These are phyloP conservation scores for Botrytis fragariae DNA, from an alignment of 2,329 filamentous ascomycete species.

Conservation along the genomic window DNA sequence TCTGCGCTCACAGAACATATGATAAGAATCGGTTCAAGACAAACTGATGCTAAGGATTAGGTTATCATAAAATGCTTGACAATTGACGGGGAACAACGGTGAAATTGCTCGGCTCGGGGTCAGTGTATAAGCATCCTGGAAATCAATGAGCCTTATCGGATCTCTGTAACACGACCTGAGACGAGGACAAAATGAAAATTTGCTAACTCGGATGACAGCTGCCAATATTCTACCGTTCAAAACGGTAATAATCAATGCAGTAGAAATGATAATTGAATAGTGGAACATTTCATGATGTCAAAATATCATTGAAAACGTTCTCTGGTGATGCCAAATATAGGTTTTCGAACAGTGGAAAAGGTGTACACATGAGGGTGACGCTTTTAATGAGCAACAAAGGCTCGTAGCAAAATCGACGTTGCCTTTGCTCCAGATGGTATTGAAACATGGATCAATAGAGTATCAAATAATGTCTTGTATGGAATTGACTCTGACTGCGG, in stretches of 20 bases:
- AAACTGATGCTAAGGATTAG: not conserved
- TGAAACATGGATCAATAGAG: not conserved
- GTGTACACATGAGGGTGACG: not conserved
- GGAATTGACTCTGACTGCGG: not conserved
- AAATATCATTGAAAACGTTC: not conserved
- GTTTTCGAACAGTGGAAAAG: not conserved
- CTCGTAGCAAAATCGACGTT: not conserved
- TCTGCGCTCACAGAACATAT: not conserved
- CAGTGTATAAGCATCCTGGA: not conserved
- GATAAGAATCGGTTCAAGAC: not conserved
- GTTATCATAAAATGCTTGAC: not conserved
- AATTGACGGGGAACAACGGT: not conserved
- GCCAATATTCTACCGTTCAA: not conserved
- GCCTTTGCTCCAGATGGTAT: not conserved
- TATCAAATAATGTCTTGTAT: not conserved
- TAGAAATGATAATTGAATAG: not conserved
- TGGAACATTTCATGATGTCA: not conserved
- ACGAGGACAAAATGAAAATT: not conserved
- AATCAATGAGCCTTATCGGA: not conserved
- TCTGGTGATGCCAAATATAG: not conserved
- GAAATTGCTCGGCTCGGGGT: not conserved
- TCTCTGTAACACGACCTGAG: constrained; percentile 1
- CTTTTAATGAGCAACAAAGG: not conserved
- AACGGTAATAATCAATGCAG: not conserved
- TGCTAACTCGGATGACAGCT: not conserved